These are phyloP conservation scores for Pinus tabuliformis DNA, from an alignment of 75 land plant genomes.

Conservation along the genomic window DNA sequence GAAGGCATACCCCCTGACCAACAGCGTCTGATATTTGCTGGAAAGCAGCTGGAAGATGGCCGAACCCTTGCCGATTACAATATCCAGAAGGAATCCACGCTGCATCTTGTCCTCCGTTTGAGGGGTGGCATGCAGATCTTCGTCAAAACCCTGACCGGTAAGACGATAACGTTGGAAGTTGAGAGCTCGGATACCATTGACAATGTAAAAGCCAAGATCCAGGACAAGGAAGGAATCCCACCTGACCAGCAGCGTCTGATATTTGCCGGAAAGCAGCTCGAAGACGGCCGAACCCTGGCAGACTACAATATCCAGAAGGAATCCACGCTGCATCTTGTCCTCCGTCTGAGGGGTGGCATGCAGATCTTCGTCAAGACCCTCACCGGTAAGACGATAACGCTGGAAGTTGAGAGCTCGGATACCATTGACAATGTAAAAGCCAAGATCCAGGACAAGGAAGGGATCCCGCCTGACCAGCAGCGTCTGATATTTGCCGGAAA, in stretches of 20 bases:
- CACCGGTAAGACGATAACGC: no score
- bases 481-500: conserved; percentile 25
- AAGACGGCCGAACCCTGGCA: conserved; percentile 14
- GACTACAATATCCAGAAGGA: neutral
- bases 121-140: no score
- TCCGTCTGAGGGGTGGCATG: no score
- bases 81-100: no score
- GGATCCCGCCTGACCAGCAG: conserved; percentile 22
- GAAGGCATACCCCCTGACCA: conserved; percentile 24
- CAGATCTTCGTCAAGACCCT: no score
- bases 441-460: conserved; percentile 17
- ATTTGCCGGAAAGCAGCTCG: conserved; percentile 24
- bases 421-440: no score
- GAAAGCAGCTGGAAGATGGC: conserved; percentile 24
- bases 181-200: no score
- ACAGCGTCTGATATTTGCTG: conserved; percentile 29
- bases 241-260: conserved; percentile 29
- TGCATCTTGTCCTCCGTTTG: no score
- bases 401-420: no score
- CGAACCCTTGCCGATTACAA: conserved; percentile 8
- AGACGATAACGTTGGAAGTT: no score
- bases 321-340: no score
- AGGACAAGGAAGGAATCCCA: conserved; percentile 23
- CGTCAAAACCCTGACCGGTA: no score
- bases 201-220: conserved; percentile 6